A percentile compares a stretch with the other conserved stretches of the same genome.
These are phyloP conservation scores for Posidonia oceanica DNA, from an alignment of 116 monocot species.

Conservation along the genomic window DNA sequence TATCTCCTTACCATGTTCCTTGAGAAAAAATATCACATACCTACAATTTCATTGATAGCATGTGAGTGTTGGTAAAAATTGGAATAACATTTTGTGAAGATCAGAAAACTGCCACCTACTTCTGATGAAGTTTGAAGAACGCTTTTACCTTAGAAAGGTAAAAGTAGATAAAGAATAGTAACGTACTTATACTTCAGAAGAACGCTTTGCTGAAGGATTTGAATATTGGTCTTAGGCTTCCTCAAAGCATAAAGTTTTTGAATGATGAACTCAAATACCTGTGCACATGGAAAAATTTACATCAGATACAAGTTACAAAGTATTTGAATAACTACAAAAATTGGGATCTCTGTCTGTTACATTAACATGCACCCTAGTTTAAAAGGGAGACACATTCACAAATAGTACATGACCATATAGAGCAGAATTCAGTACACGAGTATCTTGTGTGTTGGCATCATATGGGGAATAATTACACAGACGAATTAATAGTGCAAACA, in stretches of 20 bases:
- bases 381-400: too few relatives aligned
- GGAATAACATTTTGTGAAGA: too few relatives aligned
- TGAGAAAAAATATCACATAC: slow-evolving; percentile 75
- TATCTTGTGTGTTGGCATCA: too few relatives aligned
- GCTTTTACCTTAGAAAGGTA: background rate
- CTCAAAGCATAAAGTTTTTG: slow-evolving; percentile 97
- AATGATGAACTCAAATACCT: slow-evolving; percentile 92
- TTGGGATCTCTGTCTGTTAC: too few relatives aligned
- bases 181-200: slow-evolving; percentile 97
- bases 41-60: slow-evolving; percentile 23
- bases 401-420: too few relatives aligned
- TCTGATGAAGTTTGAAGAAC: too few relatives aligned
- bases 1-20: slow-evolving; percentile 93
- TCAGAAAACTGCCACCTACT: too few relatives aligned
- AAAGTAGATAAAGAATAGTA: background rate
- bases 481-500: too few relatives aligned
- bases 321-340: background rate
- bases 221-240: slow-evolving; percentile 99
- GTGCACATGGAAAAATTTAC: slow-evolving; percentile 1
- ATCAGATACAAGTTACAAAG: background rate
- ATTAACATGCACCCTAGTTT: too few relatives aligned
- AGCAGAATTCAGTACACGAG: too few relatives aligned
- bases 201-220: slow-evolving; percentile 97
- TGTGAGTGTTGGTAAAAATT: too few relatives aligned
- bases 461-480: too few relatives aligned